Base-by-base conservation (phyloP, 306 rosid genomes). In the Macrotyloma uniflorum region DNA sequence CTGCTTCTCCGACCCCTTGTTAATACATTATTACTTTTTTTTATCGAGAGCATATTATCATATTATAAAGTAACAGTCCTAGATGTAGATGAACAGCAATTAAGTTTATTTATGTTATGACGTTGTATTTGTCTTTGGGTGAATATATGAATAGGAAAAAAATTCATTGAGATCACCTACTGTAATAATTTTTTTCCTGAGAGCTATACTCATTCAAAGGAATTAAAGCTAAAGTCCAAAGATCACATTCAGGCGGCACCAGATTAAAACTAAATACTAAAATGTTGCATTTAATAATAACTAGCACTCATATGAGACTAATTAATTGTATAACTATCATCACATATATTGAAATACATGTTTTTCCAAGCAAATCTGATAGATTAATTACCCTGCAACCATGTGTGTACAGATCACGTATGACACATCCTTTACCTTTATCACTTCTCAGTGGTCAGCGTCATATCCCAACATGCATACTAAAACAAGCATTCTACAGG, bases 1-100 rank as follows among this genome's bases (percentile, higher is more conserved):
- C 5, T 53, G 73, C 20, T 50, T 58, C 36, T 80, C 43, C 42
- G 42, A 24, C 65, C 49, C 78, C 69, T 45, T 67, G 86, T 82
- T 63, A 50, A 69, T 74, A 78, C 38, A 72, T 75, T 20, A 49
- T 38, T 24, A 55, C 42, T 57, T 33, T 67, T 33, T 59, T 35
- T 0, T 13, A 13, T 7, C 19, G 4, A 42, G 49, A 28, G 16
- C 36, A 13, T 30, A 1, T 24, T 5, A 8, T 19, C 26, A 47
- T 45, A 12, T 19, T 43, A 45, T 18, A 42, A 42, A 13, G 71
- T 19, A 22, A 36, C 40, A 49, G 55, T 42, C 46, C 5, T 8
- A 24, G 15, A 18, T 77, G 46, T 53, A 3, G 57, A 7, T 24
- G 42, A 40, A 19, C 66, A 22, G 23, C 46, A 13, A 18, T 38